A percentile compares a stretch with the other conserved stretches of the same genome.
Evolutionary conservation across 2,329 filamentous ascomycete genomes (phyloP).

Genomic region (Diplodia seriata): DNA sequence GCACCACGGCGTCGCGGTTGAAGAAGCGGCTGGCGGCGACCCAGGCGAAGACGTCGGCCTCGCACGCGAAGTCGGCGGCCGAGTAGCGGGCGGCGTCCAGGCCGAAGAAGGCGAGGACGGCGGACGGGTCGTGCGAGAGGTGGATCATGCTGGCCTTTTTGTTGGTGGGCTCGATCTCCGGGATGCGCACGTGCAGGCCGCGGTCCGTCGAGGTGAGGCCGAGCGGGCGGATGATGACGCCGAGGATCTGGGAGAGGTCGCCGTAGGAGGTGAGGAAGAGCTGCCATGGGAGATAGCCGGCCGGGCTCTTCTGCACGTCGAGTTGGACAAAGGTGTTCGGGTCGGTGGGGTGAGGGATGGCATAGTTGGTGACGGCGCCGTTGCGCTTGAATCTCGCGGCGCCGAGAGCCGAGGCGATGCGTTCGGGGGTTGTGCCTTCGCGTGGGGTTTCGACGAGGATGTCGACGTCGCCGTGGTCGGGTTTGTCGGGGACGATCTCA

Average conservation of each 20-base stretch:
- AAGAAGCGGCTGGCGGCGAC: conserved; percentile 66
- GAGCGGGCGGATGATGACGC: conserved; percentile 66
- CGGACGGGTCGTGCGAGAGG: conserved; percentile 63
- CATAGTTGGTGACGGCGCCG: conserved; percentile 52
- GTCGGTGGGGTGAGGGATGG: conserved; percentile 54
- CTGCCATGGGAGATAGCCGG: conserved; percentile 62
- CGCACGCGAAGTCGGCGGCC: conserved; percentile 61
- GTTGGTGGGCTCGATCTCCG: conserved; percentile 69
- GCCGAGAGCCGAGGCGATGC: conserved; percentile 53
- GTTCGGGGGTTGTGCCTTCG: conserved; percentile 36
- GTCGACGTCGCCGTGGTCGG: conserved; percentile 75
- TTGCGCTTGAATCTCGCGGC: conserved; percentile 47
- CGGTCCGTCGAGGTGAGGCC: conserved; percentile 71
- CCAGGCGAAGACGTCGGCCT: conserved; percentile 68
- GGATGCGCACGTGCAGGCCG: conserved; percentile 70
- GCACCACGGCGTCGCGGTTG: conserved; percentile 49
- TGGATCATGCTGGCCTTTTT: conserved; percentile 64
- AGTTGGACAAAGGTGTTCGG: conserved; percentile 66
- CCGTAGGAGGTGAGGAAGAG: conserved; percentile 74
- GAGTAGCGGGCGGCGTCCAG: conserved; percentile 66
- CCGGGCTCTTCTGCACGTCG: conserved; percentile 66
- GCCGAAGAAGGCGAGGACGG: conserved; percentile 69
- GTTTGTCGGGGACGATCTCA: conserved; percentile 73
- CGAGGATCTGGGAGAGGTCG: conserved; percentile 73
- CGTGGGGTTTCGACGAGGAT: conserved; percentile 60